These are phyloP conservation scores for Raffaelea albimanens DNA, from an alignment of 2,329 filamentous ascomycete species.

Conservation along the genomic window DNA sequence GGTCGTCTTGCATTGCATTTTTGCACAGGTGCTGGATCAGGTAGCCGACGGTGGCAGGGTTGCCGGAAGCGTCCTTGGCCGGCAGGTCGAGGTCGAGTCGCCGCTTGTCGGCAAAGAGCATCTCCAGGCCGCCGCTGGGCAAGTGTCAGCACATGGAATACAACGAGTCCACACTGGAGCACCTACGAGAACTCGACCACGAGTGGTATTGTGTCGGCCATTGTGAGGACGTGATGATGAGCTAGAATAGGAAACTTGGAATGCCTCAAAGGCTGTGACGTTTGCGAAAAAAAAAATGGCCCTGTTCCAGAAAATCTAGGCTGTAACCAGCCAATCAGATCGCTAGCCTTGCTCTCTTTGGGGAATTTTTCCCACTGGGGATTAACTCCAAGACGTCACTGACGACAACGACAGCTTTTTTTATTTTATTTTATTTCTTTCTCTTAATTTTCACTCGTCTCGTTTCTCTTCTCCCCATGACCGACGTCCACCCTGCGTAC, in stretches of 20 bases:
- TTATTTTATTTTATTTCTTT: not conserved
- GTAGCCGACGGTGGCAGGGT: conserved; percentile 59
- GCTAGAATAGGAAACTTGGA: no score
- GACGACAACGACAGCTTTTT: no score
- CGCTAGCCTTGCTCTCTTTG: not conserved
- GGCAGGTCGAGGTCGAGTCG: conserved; percentile 65
- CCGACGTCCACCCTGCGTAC: conserved; percentile 31
- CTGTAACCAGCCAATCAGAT: conserved; percentile 10
- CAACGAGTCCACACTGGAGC: no score
- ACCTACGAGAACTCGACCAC: conserved; percentile 10
- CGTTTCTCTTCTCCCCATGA: not conserved
- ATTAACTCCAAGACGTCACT: no score
- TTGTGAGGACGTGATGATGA: no score
- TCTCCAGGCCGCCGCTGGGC: conserved; percentile 86
- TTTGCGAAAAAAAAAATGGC: conserved; percentile 2
- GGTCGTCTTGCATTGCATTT: conserved; percentile 72
- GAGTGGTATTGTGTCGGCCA: conserved; percentile 1
- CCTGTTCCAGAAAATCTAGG: no score
- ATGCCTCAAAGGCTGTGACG: no score
- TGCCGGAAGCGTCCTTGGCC: conserved; percentile 45
- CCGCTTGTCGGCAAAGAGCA: conserved; percentile 79
- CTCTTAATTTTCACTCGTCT: no score
- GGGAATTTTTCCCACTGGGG: not conserved
- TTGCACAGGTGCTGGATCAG: conserved; percentile 73
- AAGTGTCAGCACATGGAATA: no score